Evolutionary conservation across 441 rosid genomes (phyloP).

Genomic region (Gossypium gossypioides): DNA sequence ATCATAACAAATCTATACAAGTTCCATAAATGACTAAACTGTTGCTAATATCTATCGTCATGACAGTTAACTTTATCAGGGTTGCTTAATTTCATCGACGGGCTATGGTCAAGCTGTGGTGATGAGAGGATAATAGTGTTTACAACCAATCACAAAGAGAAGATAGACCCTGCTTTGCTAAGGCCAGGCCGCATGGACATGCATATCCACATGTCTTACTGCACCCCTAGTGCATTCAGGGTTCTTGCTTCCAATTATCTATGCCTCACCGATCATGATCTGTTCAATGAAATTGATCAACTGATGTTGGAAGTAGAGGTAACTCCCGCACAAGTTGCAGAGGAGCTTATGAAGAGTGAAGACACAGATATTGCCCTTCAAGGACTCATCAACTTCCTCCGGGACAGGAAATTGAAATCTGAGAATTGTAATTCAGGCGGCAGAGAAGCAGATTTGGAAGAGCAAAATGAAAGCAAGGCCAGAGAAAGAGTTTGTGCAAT

Average conservation of each 20-base stretch:
- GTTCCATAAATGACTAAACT: not conserved
- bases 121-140: not conserved
- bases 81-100: not conserved
- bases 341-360: constrained; percentile 9
- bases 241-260: not conserved
- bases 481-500: too few species aligned
- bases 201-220: constrained; percentile 11
- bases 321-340: constrained; percentile 8
- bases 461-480: not conserved
- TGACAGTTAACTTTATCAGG: constrained; percentile 3
- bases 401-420: not conserved
- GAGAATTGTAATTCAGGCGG: not conserved
- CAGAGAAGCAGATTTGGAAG: not conserved
- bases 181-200: constrained; percentile 11
- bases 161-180: constrained; percentile 6
- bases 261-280: not conserved
- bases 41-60: not conserved
- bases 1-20: not conserved
- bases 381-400: constrained; percentile 4
- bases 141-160: constrained; percentile 1
- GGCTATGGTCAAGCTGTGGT: constrained; percentile 6
- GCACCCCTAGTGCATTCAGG: constrained; percentile 1
- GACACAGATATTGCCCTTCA: not conserved
- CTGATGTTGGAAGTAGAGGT: not conserved
- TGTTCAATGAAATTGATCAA: not conserved